phyloP scores from a whole-genome alignment of 345 rosid species.

The Citrus medica region DNA sequence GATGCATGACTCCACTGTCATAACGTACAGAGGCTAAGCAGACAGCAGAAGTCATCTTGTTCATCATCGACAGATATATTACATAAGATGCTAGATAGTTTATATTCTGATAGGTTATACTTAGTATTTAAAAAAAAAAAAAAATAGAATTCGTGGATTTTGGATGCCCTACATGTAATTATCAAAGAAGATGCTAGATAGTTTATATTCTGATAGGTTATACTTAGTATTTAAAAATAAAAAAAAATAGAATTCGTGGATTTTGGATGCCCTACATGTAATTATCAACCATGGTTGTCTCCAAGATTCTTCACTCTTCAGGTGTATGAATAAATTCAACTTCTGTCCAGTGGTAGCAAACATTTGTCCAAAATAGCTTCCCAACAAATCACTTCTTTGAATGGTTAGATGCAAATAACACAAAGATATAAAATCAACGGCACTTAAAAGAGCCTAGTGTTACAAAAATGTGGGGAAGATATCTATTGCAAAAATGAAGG shows the following conservation, averaged over 20 bases:
- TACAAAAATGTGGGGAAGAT: slow-evolving; percentile 20
- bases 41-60: neutral
- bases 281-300: neutral
- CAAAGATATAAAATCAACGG: neutral
- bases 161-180: neutral
- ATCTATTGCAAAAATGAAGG: slow-evolving; percentile 26
- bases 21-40: neutral
- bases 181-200: neutral
- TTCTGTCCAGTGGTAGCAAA: neutral
- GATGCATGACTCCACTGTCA: slow-evolving; percentile 40
- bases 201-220: neutral
- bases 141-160: neutral
- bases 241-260: neutral
- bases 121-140: too few species aligned
- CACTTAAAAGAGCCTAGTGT: neutral
- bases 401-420: neutral
- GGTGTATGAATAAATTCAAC: neutral
- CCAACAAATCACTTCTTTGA: neutral
- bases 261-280: neutral
- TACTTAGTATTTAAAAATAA: too few species aligned
- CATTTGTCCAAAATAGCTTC: neutral
- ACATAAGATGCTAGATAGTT: neutral
- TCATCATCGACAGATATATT: neutral
- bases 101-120: neutral
- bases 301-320: neutral